Evolutionary conservation across 1,284 basidiomycete species (phyloP).

Genomic region (Afroboletus lepidellus): DNA sequence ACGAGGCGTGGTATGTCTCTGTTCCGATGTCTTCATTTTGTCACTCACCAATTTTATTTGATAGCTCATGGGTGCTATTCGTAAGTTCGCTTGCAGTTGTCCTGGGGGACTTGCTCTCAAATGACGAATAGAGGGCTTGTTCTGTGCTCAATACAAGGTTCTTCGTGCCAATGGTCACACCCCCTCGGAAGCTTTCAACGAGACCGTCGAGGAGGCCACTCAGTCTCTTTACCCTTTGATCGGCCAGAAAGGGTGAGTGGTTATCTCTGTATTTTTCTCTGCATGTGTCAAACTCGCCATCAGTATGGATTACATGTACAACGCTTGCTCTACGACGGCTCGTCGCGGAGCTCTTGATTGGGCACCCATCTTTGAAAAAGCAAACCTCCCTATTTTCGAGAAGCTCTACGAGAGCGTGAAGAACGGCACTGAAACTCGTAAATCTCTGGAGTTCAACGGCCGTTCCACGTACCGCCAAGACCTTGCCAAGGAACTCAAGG

Average conservation of each 20-base stretch:
- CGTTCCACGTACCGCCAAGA: slow-evolving; percentile 92
- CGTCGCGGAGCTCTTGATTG: slow-evolving; percentile 98
- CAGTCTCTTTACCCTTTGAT: slow-evolving; percentile 98
- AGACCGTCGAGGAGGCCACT: slow-evolving; percentile 99
- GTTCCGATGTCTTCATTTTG: background rate
- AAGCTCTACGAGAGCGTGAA: slow-evolving; percentile 91
- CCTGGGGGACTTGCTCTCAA: slow-evolving; percentile 13
- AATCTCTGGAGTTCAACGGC: slow-evolving; percentile 95
- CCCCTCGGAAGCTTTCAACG: slow-evolving; percentile 99
- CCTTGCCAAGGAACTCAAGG: slow-evolving; percentile 90
- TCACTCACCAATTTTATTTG: slow-evolving; percentile 17
- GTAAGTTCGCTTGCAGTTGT: slow-evolving; percentile 45
- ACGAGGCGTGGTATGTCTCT: slow-evolving; percentile 87
- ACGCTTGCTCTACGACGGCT: slow-evolving; percentile 98
- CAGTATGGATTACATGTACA: slow-evolving; percentile 99
- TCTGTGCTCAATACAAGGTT: slow-evolving; percentile 99
- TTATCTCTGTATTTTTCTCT: too few relatives aligned
- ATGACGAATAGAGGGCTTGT: slow-evolving; percentile 79
- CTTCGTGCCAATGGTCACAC: slow-evolving; percentile 98
- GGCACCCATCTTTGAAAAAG: slow-evolving; percentile 97
- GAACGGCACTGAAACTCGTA: slow-evolving; percentile 95
- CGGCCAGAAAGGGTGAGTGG: slow-evolving; percentile 81
- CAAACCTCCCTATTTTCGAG: slow-evolving; percentile 94
- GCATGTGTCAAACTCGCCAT: background rate
- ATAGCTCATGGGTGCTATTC: slow-evolving; percentile 97